Evolutionary conservation across 2,329 filamentous ascomycete species (phyloP).

Genomic region (Fusarium sterilihyphosum): DNA sequence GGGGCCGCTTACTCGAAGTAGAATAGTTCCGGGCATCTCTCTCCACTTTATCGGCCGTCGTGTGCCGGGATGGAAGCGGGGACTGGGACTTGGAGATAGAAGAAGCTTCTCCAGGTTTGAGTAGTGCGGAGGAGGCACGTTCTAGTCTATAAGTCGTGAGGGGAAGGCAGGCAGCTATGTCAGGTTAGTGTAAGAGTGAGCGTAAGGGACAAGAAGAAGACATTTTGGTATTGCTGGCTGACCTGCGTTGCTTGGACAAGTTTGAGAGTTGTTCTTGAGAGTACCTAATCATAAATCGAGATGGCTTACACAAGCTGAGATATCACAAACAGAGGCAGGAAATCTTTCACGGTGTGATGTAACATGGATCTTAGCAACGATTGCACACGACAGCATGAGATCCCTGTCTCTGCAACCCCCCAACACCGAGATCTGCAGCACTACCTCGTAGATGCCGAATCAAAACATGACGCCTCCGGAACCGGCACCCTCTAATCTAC

Average conservation of each 20-base stretch:
- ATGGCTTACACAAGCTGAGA: not conserved
- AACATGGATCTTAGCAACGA: not conserved
- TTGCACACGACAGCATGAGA: not conserved
- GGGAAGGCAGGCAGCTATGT: not conserved
- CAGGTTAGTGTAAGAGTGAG: not conserved
- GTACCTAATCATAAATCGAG: not conserved
- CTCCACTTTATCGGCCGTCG: conserved; percentile 24
- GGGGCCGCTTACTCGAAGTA: conserved; percentile 4
- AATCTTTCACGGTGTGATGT: conserved; percentile 1
- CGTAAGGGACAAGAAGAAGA: not conserved
- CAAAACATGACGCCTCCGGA: not conserved
- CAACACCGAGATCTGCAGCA: conserved; percentile 26
- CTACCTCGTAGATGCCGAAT: conserved; percentile 12
- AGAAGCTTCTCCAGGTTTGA: conserved; percentile 20
- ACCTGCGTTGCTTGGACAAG: not conserved
- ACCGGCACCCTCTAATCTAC: not conserved
- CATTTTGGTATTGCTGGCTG: not conserved
- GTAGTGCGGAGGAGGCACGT: conserved; percentile 11
- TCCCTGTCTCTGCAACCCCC: conserved; percentile 13
- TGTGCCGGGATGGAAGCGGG: conserved; percentile 30
- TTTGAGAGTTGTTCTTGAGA: not conserved
- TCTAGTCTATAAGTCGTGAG: not conserved
- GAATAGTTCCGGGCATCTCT: conserved; percentile 8
- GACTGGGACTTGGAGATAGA: not conserved
- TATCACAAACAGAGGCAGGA: not conserved